Evolutionary conservation across 352 stramenopile genomes (phyloP).

Genomic region (Pythium plurisporium): DNA sequence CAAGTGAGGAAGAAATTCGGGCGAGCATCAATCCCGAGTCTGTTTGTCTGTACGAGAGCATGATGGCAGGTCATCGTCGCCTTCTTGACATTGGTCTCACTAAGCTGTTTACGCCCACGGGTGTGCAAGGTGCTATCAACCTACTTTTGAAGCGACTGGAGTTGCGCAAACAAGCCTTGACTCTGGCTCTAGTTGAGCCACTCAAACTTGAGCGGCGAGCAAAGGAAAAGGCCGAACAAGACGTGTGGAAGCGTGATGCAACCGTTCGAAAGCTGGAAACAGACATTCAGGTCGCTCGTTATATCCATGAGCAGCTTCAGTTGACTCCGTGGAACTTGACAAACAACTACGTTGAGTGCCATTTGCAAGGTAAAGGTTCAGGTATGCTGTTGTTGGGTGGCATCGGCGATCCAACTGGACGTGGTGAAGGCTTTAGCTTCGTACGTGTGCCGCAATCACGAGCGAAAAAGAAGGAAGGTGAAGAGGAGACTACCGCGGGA

Average conservation of each 20-base stretch:
- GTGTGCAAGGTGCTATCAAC: conserved; percentile 70
- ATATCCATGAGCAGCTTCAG: conserved; percentile 75
- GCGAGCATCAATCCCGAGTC: conserved; percentile 71
- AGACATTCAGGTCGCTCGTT: conserved; percentile 78
- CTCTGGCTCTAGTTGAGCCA: conserved; percentile 43
- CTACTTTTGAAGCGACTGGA: conserved; percentile 72
- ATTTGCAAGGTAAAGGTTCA: conserved; percentile 79
- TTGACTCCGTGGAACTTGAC: conserved; percentile 83
- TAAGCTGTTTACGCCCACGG: conserved; percentile 71
- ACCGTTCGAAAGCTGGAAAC: conserved; percentile 69
- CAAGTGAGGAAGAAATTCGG: conserved; percentile 74
- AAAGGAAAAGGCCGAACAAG: conserved; percentile 57
- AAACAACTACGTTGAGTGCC: conserved; percentile 84
- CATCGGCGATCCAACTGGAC: conserved; percentile 74
- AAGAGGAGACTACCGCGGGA: conserved; percentile 44
- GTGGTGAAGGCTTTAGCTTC: conserved; percentile 84
- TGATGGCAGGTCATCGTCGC: conserved; percentile 81
- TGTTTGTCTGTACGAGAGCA: conserved; percentile 83
- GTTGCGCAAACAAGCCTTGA: conserved; percentile 52
- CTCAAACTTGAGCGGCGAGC: conserved; percentile 44
- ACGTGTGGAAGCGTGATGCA: conserved; percentile 67
- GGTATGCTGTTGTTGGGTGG: conserved; percentile 77
- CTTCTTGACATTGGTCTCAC: conserved; percentile 77
- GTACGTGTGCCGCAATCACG: conserved; percentile 71
- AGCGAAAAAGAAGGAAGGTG: conserved; percentile 78